Evolutionary conservation across 2,329 filamentous ascomycete genomes (phyloP), one percentile per base, ranked within the genome.

Genomic region (Rhynchosporium secalis): DNA sequence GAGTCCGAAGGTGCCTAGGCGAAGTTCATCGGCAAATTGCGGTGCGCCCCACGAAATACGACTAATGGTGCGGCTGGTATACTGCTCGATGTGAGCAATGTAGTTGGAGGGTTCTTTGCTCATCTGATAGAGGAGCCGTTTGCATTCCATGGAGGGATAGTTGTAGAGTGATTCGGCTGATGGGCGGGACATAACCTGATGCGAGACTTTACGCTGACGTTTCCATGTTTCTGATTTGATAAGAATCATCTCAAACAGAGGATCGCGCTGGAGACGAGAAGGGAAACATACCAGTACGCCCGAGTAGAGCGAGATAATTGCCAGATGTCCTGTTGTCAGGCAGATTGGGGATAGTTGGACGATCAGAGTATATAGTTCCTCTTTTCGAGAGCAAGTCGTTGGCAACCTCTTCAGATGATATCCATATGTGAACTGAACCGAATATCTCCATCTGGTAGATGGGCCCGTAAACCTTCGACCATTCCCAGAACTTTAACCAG

Each of bases 401-500:
- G 29, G 78, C 79, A n/a, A 80, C 70, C 46, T 74, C 62, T 65
- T 80, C 78, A 1, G 76, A 77, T 8, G 78, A 79, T 57, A 81
- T 80, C 79, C 79, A 81, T 51, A 81, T 75, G 64, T 81, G 79
- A 4, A 76, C 73, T 3, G 73, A 74, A 26, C 79, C 79, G 45
- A 81, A 80, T 26, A 80, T 78, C 62, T 79, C 72, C 52, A 75
- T 77, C 67, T 79, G 74, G 66, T 80, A 80, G 60, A 81, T 81
- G 7, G 79, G 78, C 1, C 79, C 79, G 62, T 78, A 81, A 38
- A 73, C 68, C 68, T 79, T 76, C 62, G 74, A 75, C 79, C 79
- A 81, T 64, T 81, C 77, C 64, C 78, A 77, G 63, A 81, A 80
- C 69, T 81, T 80, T 31, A 81, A 64, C 79, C 78, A 80, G 26